These are phyloP conservation scores for Puccinia coronata DNA, from an alignment of 1,284 basidiomycete species.

Conservation along the genomic window DNA sequence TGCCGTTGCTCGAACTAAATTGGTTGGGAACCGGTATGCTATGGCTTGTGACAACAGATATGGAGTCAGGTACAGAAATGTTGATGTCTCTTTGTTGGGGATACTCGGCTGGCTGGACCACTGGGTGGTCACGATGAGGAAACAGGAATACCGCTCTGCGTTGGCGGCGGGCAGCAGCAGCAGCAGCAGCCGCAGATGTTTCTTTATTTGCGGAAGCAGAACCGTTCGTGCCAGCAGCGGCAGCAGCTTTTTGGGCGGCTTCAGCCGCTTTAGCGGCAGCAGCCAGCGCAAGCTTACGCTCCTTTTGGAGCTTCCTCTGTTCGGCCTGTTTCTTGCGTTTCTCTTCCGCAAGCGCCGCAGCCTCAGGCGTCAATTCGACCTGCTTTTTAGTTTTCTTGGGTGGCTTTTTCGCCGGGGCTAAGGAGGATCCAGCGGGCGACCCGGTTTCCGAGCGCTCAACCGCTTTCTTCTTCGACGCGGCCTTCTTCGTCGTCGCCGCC, in stretches of 20 bases:
- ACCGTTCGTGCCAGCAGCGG: neutral
- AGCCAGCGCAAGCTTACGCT: constrained; percentile 34
- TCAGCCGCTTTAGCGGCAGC: constrained; percentile 21
- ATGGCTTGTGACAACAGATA: constrained; percentile 14
- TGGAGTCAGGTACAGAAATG: constrained; percentile 24
- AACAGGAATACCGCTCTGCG: constrained; percentile 13
- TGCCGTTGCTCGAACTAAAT: constrained; percentile 20
- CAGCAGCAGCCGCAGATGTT: neutral
- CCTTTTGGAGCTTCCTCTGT: constrained; percentile 33
- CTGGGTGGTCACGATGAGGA: constrained; percentile 21
- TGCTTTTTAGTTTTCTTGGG: constrained; percentile 42
- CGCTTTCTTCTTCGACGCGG: constrained; percentile 35
- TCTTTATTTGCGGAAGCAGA: constrained; percentile 19
- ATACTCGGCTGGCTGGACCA: neutral
- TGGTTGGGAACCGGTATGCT: constrained; percentile 40
- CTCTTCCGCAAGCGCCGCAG: constrained; percentile 34
- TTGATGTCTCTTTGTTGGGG: neutral
- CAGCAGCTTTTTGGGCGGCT: constrained; percentile 14
- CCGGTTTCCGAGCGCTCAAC: constrained; percentile 45
- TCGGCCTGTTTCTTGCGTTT: constrained; percentile 42
- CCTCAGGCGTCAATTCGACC: constrained; percentile 34
- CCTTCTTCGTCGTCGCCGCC: neutral
- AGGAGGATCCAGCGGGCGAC: constrained; percentile 27
- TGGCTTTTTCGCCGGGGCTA: constrained; percentile 19
- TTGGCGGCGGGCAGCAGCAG: too few species aligned